Conservation (phyloP, 495 filamentous ascomycete genomes). For the Podospora didyma region DNA sequence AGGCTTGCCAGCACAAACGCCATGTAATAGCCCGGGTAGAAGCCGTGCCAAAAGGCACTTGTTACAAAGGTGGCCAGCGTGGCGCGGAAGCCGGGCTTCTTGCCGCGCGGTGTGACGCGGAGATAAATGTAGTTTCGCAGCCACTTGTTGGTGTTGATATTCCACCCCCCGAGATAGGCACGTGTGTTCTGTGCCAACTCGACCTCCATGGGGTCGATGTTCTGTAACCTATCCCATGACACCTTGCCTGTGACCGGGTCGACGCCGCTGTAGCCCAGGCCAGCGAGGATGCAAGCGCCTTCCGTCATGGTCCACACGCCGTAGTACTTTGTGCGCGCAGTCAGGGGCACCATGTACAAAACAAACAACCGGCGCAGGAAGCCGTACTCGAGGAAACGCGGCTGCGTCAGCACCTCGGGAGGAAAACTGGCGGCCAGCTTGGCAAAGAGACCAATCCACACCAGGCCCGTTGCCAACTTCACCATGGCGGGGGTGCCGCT, state of each 20-base stretch:
- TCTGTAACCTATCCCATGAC: constrained; percentile 84
- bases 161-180: constrained; percentile 87
- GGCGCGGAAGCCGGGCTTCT: constrained; percentile 94
- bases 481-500: constrained; percentile 80
- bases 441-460: constrained; percentile 78
- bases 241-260: constrained; percentile 77
- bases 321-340: constrained; percentile 86
- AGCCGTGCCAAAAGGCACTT: constrained; percentile 96
- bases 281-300: constrained; percentile 89
- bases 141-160: constrained; percentile 98
- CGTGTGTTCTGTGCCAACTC: constrained; percentile 88
- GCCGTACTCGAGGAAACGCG: constrained; percentile 59
- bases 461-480: constrained; percentile 66
- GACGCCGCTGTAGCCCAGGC: constrained; percentile 90
- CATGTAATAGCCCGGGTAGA: constrained; percentile 95
- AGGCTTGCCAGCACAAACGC: constrained; percentile 85
- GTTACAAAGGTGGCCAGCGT: constrained; percentile 92
- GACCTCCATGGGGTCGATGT: constrained; percentile 76
- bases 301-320: constrained; percentile 92
- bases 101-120: constrained; percentile 89
- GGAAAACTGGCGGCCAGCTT: constrained; percentile 65
- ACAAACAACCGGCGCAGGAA: constrained; percentile 70
- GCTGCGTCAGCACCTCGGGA: constrained; percentile 51
- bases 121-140: constrained; percentile 93
- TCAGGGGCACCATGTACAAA: constrained; percentile 77